phyloP scores from a whole-genome alignment of 2,329 filamentous ascomycete species.

The Colletotrichum sp. region DNA sequence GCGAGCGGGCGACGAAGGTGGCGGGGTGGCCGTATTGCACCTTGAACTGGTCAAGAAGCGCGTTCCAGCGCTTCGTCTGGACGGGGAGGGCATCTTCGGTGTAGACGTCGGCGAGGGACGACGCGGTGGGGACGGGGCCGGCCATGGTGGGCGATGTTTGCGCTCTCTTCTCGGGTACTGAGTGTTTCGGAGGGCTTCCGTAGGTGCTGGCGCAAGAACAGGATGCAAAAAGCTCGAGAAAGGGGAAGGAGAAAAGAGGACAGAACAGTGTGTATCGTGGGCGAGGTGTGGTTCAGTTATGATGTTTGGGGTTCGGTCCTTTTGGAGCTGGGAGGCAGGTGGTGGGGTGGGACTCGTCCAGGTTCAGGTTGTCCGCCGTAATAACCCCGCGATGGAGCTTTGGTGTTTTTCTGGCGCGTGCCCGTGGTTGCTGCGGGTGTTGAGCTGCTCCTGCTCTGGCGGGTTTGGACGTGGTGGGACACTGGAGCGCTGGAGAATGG shows the following conservation, averaged over 20 bases:
- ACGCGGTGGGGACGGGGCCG: constrained; percentile 73
- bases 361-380: not conserved
- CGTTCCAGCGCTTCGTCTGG: constrained; percentile 78
- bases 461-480: not conserved
- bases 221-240: not conserved
- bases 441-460: not conserved
- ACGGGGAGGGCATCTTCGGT: constrained; percentile 71
- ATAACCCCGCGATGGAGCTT: constrained; percentile 20
- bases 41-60: constrained; percentile 74
- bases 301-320: constrained; percentile 9
- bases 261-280: not conserved
- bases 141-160: constrained; percentile 46
- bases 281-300: not conserved
- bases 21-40: constrained; percentile 72
- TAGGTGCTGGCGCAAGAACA: not conserved
- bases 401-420: constrained; percentile 18
- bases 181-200: not conserved
- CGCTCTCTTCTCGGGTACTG: constrained; percentile 1
- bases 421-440: not conserved
- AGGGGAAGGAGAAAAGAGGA: not conserved
- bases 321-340: constrained; percentile 1
- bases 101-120: constrained; percentile 83
- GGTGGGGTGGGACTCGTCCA: not conserved
- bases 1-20: constrained; percentile 86
- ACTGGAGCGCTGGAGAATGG: not conserved